Base-by-base conservation (phyloP, 2,329 filamentous ascomycete species). In the Claviceps humidiphila region DNA sequence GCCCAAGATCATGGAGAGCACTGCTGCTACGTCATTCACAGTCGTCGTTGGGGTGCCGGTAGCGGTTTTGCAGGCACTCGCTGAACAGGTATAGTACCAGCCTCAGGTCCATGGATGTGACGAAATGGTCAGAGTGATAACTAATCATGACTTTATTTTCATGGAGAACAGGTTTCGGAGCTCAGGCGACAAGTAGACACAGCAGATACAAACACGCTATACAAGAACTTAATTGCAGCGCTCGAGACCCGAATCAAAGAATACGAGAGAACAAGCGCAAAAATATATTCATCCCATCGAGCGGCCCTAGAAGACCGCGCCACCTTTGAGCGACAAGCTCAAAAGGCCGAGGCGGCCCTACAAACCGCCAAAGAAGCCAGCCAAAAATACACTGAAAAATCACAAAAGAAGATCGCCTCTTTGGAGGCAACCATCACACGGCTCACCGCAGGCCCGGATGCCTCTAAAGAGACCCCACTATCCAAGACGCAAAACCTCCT, bases 231-330 rank as follows among this genome's bases (percentile, higher is more conserved):
- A 1, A 72, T 76, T 37, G 60, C 68, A 38, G 64, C 62, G 2
- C 66, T 78, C 0, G 71, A 78, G 51, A 61, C 59, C 20, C 71
- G 76, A 48, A 60, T 75, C 16, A 69, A 72, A 34, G 73, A 73
- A 17, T 69, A 74, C 50, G 65, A 72, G 48, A 66, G 64, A 22
- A 74, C 74, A 2, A 61, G 74, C 2, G 65, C 66, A 22, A 63
- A 64, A 5, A 70, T 79, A 4, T 73, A 78, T 49, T 61, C 65
- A 7, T 70, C 69, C 44, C 74, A 73, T 53, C 71, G 75, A 56
- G 67, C 67, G 14, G 76, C 78, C 2, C 61, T 80, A 5, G 64
- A 73, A 53, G 78, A 82, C 22, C 74, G 76, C 38, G 68, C 67
- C 38, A 59, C 58, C 5, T 76, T 74, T 42, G 71, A 80, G 57